Conservation (phyloP, 108 stramenopile genomes). For the Pseudonitzschia pungens region DNA sequence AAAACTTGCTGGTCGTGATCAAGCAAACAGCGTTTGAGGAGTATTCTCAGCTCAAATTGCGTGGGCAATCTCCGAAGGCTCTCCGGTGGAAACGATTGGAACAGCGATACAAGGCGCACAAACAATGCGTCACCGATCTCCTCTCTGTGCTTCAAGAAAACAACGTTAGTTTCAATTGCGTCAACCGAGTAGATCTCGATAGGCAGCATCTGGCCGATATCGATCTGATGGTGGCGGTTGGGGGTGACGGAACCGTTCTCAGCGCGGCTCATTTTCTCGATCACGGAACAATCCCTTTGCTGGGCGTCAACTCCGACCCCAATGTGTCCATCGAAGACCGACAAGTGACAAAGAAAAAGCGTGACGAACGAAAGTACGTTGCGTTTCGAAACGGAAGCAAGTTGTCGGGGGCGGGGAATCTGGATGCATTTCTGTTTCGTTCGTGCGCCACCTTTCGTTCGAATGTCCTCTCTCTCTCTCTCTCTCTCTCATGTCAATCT, state of each 20-base stretch:
- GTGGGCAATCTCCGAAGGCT: conserved; percentile 95
- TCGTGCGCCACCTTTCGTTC: background rate
- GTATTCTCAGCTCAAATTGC: conserved; percentile 78
- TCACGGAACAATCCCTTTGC: conserved; percentile 82
- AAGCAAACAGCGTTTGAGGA: conserved; percentile 96
- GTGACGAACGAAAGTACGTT: conserved; percentile 80
- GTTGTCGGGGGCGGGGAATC: no score
- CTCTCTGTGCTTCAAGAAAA: conserved; percentile 62
- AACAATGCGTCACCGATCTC: conserved; percentile 81
- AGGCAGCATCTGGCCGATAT: conserved; percentile 91
- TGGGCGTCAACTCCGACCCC: conserved; percentile 86
- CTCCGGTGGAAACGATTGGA: conserved; percentile 90
- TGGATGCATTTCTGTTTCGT: background rate
- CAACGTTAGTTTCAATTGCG: conserved; percentile 78
- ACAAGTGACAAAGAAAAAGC: conserved; percentile 66
- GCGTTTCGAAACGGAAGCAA: no score
- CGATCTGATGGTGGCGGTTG: conserved; percentile 93
- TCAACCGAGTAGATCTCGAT: conserved; percentile 94
- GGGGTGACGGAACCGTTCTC: conserved; percentile 95
- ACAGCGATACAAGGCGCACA: conserved; percentile 89
- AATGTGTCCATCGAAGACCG: conserved; percentile 44
- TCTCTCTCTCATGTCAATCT: background rate
- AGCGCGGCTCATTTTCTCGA: conserved; percentile 86
- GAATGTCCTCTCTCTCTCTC: no score
- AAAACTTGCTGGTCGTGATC: conserved; percentile 90